Evolutionary conservation across 441 rosid genomes (phyloP).

Genomic region (Croton laevigatus): DNA sequence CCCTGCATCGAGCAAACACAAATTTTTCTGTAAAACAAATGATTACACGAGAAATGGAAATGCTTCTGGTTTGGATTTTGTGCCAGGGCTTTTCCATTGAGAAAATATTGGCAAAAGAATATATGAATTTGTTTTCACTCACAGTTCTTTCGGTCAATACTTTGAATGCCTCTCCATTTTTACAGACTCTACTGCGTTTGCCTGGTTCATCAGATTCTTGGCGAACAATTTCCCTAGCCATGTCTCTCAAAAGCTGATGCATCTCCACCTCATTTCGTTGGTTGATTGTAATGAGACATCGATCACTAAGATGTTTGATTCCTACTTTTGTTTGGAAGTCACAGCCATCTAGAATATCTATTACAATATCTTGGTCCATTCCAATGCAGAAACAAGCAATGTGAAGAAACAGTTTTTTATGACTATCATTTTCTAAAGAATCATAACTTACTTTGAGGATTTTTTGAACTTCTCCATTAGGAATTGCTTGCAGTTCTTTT

Average conservation of each 20-base stretch:
- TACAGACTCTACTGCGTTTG: not conserved
- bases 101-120: too few relatives aligned
- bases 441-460: not conserved
- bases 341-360: not conserved
- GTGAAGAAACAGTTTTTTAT: not conserved
- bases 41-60: too few relatives aligned
- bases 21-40: too few relatives aligned
- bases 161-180: not conserved
- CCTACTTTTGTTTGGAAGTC: not conserved
- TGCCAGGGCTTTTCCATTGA: too few relatives aligned
- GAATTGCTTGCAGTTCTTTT: not conserved
- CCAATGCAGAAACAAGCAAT: slow-evolving; percentile 5
- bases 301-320: not conserved
- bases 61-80: too few relatives aligned
- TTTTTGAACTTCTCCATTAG: not conserved
- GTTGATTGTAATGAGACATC: not conserved
- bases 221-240: not conserved
- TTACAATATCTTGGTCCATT: too few relatives aligned
- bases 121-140: too few relatives aligned
- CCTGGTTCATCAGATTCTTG: not conserved
- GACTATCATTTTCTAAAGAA: not conserved
- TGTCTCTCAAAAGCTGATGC: not conserved
- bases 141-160: not conserved
- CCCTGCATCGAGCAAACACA: too few relatives aligned
- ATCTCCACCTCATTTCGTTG: not conserved